These are phyloP conservation scores for Spongospora subterranea DNA, from an alignment of 208 protist species.

Conservation along the genomic window DNA sequence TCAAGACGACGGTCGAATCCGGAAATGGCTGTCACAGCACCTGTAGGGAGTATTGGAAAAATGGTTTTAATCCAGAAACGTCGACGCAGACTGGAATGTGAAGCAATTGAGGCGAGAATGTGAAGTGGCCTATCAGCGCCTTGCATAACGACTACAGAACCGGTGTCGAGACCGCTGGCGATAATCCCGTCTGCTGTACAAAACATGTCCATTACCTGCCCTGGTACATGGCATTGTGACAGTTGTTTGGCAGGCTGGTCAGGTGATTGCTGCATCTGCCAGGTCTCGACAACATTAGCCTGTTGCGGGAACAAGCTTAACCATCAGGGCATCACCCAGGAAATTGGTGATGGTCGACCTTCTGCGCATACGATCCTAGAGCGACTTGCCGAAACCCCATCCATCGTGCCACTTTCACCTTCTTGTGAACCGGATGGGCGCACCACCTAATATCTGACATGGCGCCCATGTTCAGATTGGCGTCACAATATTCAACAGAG, in stretches of 20 bases:
- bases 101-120: neutral
- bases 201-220: neutral
- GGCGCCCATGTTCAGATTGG: too few species aligned
- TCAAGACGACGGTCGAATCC: neutral
- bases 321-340: neutral
- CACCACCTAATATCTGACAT: too few species aligned
- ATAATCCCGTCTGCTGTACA: neutral
- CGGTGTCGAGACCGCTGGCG: neutral
- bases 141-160: neutral
- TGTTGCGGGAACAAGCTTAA: neutral
- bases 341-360: neutral
- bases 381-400: neutral
- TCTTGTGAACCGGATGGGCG: neutral
- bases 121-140: neutral
- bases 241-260: neutral
- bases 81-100: neutral
- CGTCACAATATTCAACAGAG: too few species aligned
- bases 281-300: neutral
- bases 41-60: too few species aligned
- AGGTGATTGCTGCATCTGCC: neutral
- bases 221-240: neutral
- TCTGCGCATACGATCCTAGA: constrained; percentile 7
- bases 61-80: too few species aligned
- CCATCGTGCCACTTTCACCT: constrained; percentile 46
- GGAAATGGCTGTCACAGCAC: neutral